Conservation (phyloP, 192 early-diverging fungal species). For the Coemansia aciculifera region DNA sequence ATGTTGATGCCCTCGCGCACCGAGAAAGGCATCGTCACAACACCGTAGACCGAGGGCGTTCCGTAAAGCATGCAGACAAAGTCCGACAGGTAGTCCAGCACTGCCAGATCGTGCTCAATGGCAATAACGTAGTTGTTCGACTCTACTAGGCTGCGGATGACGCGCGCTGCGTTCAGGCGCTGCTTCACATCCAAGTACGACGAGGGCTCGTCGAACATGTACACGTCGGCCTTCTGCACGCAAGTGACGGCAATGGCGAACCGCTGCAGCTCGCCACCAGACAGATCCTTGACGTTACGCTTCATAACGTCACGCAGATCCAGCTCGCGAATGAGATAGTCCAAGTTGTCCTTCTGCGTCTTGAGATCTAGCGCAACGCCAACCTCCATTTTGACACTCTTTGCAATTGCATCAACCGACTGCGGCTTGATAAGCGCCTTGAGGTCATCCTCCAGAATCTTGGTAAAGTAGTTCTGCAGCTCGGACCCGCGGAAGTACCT, state of each 20-base stretch:
- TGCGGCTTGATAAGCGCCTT: constrained; percentile 95
- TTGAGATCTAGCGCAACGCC: constrained; percentile 70
- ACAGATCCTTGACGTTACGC: constrained; percentile 83
- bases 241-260: constrained; percentile 90
- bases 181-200: constrained; percentile 98
- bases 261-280: constrained; percentile 96
- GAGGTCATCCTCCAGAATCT: constrained; percentile 94
- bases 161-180: constrained; percentile 92
- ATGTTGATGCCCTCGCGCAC: constrained; percentile 99
- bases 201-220: constrained; percentile 99
- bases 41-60: constrained; percentile 92
- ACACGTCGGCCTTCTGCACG: constrained; percentile 87
- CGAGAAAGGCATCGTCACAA: constrained; percentile 94
- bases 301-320: constrained; percentile 82
- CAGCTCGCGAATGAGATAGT: constrained; percentile 68
- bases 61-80: constrained; percentile 99
- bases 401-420: constrained; percentile 89
- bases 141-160: constrained; percentile 81
- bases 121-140: constrained; percentile 86
- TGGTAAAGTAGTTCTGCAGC: constrained; percentile 98
- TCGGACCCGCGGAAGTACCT: constrained; percentile 96
- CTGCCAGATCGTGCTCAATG: constrained; percentile 98
- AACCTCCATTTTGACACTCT: constrained; percentile 78
- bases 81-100: constrained; percentile 97
- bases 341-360: constrained; percentile 70